Evolutionary conservation across 768 basidiomycete genomes (phyloP).

Genomic region (Pisolithus marmoratus): DNA sequence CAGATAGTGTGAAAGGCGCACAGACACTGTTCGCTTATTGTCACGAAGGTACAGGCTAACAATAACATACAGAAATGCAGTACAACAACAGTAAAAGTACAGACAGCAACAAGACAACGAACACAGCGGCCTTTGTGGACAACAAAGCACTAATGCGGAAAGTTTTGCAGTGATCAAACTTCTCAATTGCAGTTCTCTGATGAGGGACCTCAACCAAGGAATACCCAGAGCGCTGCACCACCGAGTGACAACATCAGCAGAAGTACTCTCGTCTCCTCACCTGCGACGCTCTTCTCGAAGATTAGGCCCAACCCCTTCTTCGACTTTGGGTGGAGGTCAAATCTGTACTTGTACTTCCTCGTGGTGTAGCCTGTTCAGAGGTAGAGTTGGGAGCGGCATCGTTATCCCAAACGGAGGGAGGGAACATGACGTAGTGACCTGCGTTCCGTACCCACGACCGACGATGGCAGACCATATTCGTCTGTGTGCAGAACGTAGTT

Average conservation of each 20-base stretch:
- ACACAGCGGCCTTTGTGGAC: background rate
- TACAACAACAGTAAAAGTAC: background rate
- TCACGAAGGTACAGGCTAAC: background rate
- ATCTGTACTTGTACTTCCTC: constrained; percentile 18
- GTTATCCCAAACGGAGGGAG: constrained; percentile 10
- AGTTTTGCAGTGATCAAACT: no score
- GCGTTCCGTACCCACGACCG: constrained; percentile 47
- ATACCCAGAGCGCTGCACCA: constrained; percentile 28
- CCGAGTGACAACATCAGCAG: constrained; percentile 21
- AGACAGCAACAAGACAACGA: background rate
- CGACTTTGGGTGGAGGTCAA: constrained; percentile 29
- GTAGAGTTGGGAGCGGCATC: constrained; percentile 22
- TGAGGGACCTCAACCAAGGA: constrained; percentile 17
- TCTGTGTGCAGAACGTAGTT: constrained; percentile 53
- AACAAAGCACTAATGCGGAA: background rate
- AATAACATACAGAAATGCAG: background rate
- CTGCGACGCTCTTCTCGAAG: constrained; percentile 55
- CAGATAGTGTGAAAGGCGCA: background rate
- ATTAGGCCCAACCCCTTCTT: constrained; percentile 40
- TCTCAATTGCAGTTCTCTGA: no score
- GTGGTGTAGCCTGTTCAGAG: constrained; percentile 13
- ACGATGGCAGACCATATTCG: constrained; percentile 57
- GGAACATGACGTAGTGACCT: constrained; percentile 28
- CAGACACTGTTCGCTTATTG: background rate
- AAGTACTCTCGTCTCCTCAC: constrained; percentile 51